Conservation (phyloP, 805 yeast genomes). For the Yarrowia sp. region DNA sequence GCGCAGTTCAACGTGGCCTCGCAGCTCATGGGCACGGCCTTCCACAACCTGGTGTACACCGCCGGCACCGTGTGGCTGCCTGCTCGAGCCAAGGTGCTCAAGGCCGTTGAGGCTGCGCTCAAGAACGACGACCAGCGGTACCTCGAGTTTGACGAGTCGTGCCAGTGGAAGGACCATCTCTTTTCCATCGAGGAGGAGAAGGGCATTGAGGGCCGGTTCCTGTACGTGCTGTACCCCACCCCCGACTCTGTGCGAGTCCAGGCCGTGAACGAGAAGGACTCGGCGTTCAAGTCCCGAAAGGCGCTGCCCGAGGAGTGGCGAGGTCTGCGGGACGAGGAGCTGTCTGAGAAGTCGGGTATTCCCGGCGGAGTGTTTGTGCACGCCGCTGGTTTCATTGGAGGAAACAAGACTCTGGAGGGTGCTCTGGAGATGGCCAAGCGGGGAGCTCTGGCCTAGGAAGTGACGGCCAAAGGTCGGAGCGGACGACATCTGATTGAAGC, state of each 20-base stretch:
- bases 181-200: constrained; percentile 68
- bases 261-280: constrained; percentile 81
- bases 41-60: constrained; percentile 67
- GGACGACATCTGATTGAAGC: neutral
- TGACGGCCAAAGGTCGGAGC: neutral
- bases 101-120: constrained; percentile 69
- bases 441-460: constrained; percentile 48
- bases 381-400: constrained; percentile 96
- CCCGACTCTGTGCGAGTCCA: constrained; percentile 79
- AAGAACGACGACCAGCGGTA: constrained; percentile 72
- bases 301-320: constrained; percentile 92
- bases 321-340: constrained; percentile 90
- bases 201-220: constrained; percentile 56
- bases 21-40: constrained; percentile 81
- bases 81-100: constrained; percentile 76
- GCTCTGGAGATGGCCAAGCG: constrained; percentile 75
- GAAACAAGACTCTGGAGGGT: constrained; percentile 80
- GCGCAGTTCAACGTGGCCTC: constrained; percentile 72
- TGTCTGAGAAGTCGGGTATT: constrained; percentile 77
- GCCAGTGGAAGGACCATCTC: constrained; percentile 96
- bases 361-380: constrained; percentile 90
- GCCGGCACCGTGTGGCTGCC: constrained; percentile 91
- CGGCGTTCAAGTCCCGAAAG: constrained; percentile 83
- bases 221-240: constrained; percentile 83
- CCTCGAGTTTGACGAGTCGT: constrained; percentile 73